A percentile compares a stretch with the other conserved stretches of the same genome.
Evolutionary conservation across 177 flowering plant species (phyloP).

Genomic region (Vitis hybrid): DNA sequence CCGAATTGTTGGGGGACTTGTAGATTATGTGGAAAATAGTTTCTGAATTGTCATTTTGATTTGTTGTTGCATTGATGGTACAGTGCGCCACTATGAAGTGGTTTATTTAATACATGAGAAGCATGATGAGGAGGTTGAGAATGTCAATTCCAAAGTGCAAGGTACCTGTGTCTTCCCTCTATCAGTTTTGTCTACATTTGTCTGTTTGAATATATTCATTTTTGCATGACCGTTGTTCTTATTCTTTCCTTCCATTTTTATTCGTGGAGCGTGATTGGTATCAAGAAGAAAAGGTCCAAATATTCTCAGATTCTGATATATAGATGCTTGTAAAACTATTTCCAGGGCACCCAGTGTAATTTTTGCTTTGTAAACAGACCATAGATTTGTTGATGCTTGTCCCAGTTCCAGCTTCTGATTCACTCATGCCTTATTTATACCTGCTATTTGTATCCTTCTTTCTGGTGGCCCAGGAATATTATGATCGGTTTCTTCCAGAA

Average conservation of each 20-base stretch:
- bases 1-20: not conserved
- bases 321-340: too few species aligned
- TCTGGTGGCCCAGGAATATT: not conserved
- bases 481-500: not conserved
- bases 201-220: too few species aligned
- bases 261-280: too few species aligned
- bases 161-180: conserved; percentile 35
- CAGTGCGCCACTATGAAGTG: conserved; percentile 97
- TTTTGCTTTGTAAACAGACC: too few species aligned
- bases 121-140: conserved; percentile 62
- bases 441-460: not conserved
- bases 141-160: conserved; percentile 71
- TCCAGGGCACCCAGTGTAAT: too few species aligned
- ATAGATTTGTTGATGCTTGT: too few species aligned
- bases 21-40: not conserved
- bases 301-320: too few species aligned
- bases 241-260: too few species aligned
- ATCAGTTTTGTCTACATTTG: not conserved
- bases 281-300: too few species aligned
- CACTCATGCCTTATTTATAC: too few species aligned
- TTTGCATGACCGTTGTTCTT: too few species aligned
- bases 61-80: conserved; percentile 13
- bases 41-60: not conserved
- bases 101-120: conserved; percentile 87
- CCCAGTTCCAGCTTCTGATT: too few species aligned